These are phyloP conservation scores for Rutidosis leptorrhynchoides DNA, from an alignment of 129 eudicot genomes.

Conservation along the genomic window DNA sequence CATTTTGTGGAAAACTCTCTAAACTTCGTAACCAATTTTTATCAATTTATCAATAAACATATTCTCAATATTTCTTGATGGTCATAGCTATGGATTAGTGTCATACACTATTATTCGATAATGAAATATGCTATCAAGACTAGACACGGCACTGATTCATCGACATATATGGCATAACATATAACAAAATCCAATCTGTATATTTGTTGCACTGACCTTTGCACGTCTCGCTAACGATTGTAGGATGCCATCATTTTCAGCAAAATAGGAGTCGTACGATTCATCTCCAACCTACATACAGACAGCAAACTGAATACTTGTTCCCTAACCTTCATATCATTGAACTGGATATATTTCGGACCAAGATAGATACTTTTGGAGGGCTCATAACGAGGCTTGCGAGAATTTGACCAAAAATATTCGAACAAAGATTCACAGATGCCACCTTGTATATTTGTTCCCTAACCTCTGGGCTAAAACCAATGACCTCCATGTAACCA, in stretches of 20 bases:
- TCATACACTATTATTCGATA: constrained; percentile 43
- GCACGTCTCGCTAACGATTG: constrained; percentile 92
- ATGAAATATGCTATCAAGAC: not conserved
- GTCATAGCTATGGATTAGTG: no score
- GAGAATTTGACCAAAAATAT: constrained; percentile 94
- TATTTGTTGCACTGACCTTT: constrained; percentile 50
- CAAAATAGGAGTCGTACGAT: constrained; percentile 68
- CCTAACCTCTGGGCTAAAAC: constrained; percentile 84
- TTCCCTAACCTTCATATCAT: not conserved
- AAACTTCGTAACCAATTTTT: no score
- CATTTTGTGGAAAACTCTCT: no score
- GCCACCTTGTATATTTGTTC: constrained; percentile 97
- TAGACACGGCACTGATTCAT: not conserved
- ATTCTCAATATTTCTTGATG: no score
- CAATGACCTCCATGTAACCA: constrained; percentile 99
- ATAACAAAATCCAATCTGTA: not conserved
- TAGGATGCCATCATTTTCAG: constrained; percentile 83
- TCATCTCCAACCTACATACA: constrained; percentile 90
- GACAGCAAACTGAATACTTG: constrained; percentile 13
- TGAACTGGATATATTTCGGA: not conserved
- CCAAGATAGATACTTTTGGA: constrained; percentile 61
- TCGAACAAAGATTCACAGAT: constrained; percentile 88
- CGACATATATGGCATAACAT: not conserved
- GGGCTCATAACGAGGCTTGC: constrained; percentile 98
- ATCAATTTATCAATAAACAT: no score